Evolutionary conservation across 208 protist genomes (phyloP).

Genomic region (Acanthamoeba rhysodes): DNA sequence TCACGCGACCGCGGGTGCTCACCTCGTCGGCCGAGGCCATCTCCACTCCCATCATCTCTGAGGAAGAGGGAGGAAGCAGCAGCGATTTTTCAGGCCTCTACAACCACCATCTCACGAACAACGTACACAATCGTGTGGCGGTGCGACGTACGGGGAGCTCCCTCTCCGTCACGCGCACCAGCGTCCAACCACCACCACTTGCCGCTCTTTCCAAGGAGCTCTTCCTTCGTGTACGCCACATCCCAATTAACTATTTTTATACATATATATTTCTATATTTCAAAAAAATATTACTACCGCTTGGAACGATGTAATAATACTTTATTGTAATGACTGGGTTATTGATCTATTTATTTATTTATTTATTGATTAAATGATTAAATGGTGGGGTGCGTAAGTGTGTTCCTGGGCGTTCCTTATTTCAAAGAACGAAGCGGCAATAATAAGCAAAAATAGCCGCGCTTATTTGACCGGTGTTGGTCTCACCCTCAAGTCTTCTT

Average conservation of each 20-base stretch:
- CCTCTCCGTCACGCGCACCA: not conserved
- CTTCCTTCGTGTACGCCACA: not conserved
- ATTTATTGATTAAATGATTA: no score
- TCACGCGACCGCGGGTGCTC: constrained; percentile 2
- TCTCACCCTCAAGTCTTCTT: no score
- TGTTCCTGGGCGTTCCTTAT: not conserved
- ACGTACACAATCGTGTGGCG: not conserved
- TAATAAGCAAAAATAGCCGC: no score
- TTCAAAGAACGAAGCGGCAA: not conserved
- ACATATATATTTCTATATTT: not conserved
- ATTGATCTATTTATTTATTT: no score
- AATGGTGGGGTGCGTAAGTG: not conserved
- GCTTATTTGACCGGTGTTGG: no score
- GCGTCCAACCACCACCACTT: not conserved
- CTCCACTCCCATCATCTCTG: constrained; percentile 12
- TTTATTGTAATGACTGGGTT: not conserved
- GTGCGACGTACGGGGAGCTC: not conserved
- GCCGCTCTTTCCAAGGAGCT: not conserved
- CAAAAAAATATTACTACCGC: not conserved
- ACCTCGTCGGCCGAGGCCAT: constrained; percentile 24
- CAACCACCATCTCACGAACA: not conserved
- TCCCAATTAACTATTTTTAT: not conserved
- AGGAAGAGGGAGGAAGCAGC: constrained; percentile 10
- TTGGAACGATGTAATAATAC: not conserved
- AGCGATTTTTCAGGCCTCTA: not conserved